Conservation (phyloP, 306 rosid genomes). For the Quercus aquifolioides region DNA sequence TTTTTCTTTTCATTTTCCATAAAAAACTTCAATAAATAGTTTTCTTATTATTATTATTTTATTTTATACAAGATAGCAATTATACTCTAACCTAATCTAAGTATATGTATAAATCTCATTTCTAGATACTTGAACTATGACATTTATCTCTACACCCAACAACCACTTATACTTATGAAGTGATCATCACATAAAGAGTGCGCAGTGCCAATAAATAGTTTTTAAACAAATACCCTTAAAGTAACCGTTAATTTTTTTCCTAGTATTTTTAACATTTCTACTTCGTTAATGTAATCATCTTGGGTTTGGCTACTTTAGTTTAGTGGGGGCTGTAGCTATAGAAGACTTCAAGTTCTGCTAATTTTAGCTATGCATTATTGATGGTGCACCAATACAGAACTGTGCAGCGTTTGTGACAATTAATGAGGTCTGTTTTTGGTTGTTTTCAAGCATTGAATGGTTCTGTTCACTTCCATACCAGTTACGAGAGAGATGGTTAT, state of each 20-base stretch:
- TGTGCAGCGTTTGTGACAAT: constrained; percentile 32
- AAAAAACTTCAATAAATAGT: too few species aligned
- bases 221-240: too few species aligned
- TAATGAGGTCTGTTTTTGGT: constrained; percentile 39
- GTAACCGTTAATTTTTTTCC: too few species aligned
- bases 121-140: rapidly evolving
- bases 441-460: constrained; percentile 43
- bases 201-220: too few species aligned
- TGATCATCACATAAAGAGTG: rapidly evolving
- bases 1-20: too few species aligned
- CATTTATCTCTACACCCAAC: rapidly evolving
- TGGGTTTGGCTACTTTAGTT: background rate
- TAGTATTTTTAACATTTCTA: too few species aligned
- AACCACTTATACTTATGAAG: rapidly evolving
- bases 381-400: constrained; percentile 32
- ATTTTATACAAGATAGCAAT: too few species aligned
- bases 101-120: too few species aligned
- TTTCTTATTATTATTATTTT: too few species aligned
- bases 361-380: constrained; percentile 13
- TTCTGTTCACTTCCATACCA: background rate
- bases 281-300: background rate
- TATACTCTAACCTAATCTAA: too few species aligned
- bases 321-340: background rate
- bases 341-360: background rate
- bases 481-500: background rate